Base-by-base conservation (phyloP, 495 filamentous ascomycete species). In the Astrocystis sublimbata region DNA sequence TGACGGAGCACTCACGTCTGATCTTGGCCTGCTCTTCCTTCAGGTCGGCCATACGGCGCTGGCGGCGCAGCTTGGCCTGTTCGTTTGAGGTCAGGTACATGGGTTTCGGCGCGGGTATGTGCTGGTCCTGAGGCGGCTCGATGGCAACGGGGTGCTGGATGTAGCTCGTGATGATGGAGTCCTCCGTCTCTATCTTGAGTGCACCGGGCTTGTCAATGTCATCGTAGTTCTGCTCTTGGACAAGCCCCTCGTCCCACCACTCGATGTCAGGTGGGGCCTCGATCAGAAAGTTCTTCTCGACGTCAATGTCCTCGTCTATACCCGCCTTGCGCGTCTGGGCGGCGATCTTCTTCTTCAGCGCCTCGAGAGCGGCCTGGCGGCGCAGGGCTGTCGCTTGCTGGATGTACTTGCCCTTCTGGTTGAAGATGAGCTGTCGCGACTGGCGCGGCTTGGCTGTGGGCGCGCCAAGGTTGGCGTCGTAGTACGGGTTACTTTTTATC, bases 11-110 rank as follows among this genome's bases (percentile, higher is more conserved):
- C 60, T 56, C 49, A 62, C 60, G 81, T 40, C 93, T 81, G 60
- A 97, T 92, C 81, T 98, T 97, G 54, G 93, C 92, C 75, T 98
- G 94, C 62, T 92, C 88, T 77, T 98, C 94, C 73, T 98, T 97
- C 59, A 96, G 80, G 41, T 96, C 89, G 36, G 88, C 92, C 84
- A 94, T 93, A 47, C 96, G 87, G 54, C 91, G 86, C 75, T 97
- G 93, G 6, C 96, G 87, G 31, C 94, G 89, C 42, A 94, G 80
- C 71, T 99, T 99, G 40, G 89, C 86, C 74, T 93, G 91, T 75
- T 99, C 96, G 68, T 90, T 91, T 8, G 87, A 79, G 15, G 94
- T 99, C 23, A 98, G 84, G 71, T 88, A 93, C 88, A 99, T 93
- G 13, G 94, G 91, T 73, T 97, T 97, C 19, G 89, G 86, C 36